Evolutionary conservation across 2,329 filamentous ascomycete species (phyloP).

Genomic region (Pseudogymnoascus sp.): DNA sequence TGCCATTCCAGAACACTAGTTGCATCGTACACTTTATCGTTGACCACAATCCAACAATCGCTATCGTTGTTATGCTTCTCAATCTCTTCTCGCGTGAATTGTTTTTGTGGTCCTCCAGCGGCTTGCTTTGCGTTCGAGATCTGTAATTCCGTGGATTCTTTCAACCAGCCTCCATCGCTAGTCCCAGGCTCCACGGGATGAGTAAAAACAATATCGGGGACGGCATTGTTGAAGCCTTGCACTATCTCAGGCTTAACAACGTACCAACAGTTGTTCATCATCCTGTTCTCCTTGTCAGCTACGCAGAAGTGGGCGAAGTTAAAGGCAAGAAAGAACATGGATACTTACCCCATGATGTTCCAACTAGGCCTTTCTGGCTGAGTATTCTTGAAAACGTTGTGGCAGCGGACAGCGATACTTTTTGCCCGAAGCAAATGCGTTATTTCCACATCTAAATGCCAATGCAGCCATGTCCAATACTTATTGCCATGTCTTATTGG

Average conservation of each 20-base stretch:
- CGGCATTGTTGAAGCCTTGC: conserved; percentile 18
- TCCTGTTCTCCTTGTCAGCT: conserved; percentile 22
- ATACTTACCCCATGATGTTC: conserved; percentile 37
- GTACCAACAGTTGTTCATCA: conserved; percentile 51
- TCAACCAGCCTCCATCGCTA: conserved; percentile 44
- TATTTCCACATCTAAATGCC: conserved; percentile 43
- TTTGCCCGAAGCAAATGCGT: conserved; percentile 36
- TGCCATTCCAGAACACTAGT: conserved; percentile 43
- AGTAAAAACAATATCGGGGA: conserved; percentile 33
- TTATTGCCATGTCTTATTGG: conserved; percentile 45
- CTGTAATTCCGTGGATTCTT: conserved; percentile 38
- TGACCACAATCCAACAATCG: conserved; percentile 48
- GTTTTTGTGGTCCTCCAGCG: conserved; percentile 38
- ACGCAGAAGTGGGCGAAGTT: background rate
- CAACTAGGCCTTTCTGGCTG: conserved; percentile 40
- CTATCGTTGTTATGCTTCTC: conserved; percentile 42
- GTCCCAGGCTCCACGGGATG: conserved; percentile 40
- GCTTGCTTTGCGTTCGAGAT: conserved; percentile 39
- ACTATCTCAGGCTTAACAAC: conserved; percentile 33
- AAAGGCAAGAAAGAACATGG: background rate
- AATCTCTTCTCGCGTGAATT: conserved; percentile 47
- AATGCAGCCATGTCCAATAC: conserved; percentile 48
- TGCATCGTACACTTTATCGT: conserved; percentile 44
- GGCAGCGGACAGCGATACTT: conserved; percentile 40
- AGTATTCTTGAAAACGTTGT: conserved; percentile 44